Percentiles rank a stretch among this genome's conserved stretches.
phyloP scores from a whole-genome alignment of 495 filamentous ascomycete genomes.

The Letharia lupina region DNA sequence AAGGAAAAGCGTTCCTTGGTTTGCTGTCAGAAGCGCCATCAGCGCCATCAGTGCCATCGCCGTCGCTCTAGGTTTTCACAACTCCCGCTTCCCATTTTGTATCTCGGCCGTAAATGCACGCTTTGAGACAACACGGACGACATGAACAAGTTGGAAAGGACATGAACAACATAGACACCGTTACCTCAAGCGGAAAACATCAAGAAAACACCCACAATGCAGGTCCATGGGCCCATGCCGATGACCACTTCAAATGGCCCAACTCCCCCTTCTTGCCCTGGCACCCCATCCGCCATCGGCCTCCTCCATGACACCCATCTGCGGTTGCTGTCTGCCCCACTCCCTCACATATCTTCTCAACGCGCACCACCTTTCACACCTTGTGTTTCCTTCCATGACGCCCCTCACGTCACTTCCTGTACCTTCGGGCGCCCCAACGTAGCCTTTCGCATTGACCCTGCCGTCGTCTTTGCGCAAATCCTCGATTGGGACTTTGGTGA shows the following conservation, averaged over 20 bases:
- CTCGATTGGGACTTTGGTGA: slow-evolving; percentile 55
- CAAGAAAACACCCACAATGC: slow-evolving; percentile 13
- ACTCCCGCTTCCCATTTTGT: background rate
- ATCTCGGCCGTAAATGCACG: slow-evolving; percentile 3
- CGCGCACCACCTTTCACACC: slow-evolving; percentile 69
- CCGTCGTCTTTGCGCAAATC: slow-evolving; percentile 66
- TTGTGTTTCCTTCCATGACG: slow-evolving; percentile 29
- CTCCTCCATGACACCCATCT: slow-evolving; percentile 10
- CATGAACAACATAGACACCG: background rate
- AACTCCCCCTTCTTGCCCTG: slow-evolving; percentile 23
- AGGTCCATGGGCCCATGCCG: background rate
- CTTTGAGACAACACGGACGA: background rate
- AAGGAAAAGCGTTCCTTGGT: no score
- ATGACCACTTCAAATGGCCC: slow-evolving; percentile 16
- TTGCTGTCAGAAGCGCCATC: no score
- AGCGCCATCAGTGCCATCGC: background rate
- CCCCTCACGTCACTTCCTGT: slow-evolving; percentile 31
- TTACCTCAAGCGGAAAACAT: background rate
- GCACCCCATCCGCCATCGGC: slow-evolving; percentile 20
- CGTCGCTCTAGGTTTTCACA: background rate
- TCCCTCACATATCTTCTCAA: slow-evolving; percentile 72
- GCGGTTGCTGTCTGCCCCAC: slow-evolving; percentile 70
- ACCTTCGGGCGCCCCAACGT: slow-evolving; percentile 52
- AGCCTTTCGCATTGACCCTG: slow-evolving; percentile 46
- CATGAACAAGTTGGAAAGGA: background rate